phyloP scores from a whole-genome alignment of 371 early-diverging fungal genomes.

The Apophysomyces trapeziformis region DNA sequence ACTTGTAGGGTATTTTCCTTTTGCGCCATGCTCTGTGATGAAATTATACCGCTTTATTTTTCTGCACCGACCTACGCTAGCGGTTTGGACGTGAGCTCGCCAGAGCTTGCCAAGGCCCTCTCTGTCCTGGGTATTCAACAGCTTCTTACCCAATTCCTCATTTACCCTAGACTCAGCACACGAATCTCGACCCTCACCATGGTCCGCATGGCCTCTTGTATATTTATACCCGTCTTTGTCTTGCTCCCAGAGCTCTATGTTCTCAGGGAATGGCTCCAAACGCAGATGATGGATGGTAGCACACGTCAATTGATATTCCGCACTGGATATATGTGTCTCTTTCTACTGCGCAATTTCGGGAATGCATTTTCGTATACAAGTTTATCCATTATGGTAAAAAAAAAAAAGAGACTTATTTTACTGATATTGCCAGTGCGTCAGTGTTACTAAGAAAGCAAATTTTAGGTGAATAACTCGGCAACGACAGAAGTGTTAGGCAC shows the following conservation, averaged over 20 bases:
- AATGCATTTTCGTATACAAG: slow-evolving; percentile 61
- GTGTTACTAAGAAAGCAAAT: background rate
- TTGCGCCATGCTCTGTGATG: slow-evolving; percentile 73
- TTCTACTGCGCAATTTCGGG: slow-evolving; percentile 46
- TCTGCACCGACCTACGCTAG: slow-evolving; percentile 51
- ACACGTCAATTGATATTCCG: slow-evolving; percentile 24
- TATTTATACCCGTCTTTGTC: slow-evolving; percentile 42
- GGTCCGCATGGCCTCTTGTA: slow-evolving; percentile 36
- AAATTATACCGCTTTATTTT: slow-evolving; percentile 67
- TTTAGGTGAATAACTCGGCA: slow-evolving; percentile 61
- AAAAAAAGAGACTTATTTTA: background rate
- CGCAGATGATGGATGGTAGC: slow-evolving; percentile 17
- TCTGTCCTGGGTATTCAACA: slow-evolving; percentile 52
- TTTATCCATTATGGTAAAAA: slow-evolving; percentile 56
- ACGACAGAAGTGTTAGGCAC: slow-evolving; percentile 57
- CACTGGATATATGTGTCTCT: slow-evolving; percentile 31
- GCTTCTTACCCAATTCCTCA: slow-evolving; percentile 48
- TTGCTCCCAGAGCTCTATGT: slow-evolving; percentile 41
- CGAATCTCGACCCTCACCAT: slow-evolving; percentile 35
- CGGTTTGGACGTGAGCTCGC: slow-evolving; percentile 44
- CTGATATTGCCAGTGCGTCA: too few relatives aligned
- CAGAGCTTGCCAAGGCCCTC: slow-evolving; percentile 43
- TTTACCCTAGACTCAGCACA: slow-evolving; percentile 53
- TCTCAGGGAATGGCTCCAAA: slow-evolving; percentile 24
- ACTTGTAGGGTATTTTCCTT: slow-evolving; percentile 51